Evolutionary conservation across 495 filamentous ascomycete genomes (phyloP), one percentile per base, ranked within the genome.

Genomic region (Penicillium malachiteum): DNA sequence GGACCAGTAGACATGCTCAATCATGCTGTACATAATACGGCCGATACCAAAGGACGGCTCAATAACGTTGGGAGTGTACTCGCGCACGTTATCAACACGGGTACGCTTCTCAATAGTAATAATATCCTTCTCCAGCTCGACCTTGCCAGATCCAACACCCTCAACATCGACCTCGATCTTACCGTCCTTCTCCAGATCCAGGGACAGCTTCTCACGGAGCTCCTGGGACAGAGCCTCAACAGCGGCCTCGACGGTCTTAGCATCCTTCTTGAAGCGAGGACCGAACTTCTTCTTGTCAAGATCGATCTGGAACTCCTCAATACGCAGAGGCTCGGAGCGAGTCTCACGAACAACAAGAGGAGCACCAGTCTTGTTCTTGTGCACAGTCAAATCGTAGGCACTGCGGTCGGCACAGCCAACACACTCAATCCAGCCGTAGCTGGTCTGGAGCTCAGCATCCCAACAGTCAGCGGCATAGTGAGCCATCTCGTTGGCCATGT

Each of bases 1-100:
- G 32, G 79, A 83, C 89, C 88, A 93, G 78, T 88, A 92, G 59
- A 78, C 79, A 68, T 93, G 89, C 73, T 93, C 89, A 50, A 90
- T 83, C 61, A 91, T 70, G 58, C 83, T 83, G 75, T 91, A 91
- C 46, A 92, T 67, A 37, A 92, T 90, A 47, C 89, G 81, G 46
- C 89, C 89, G 59, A 93, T 90, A 72, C 89, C 88, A 64, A 93
- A 93, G 8, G 89, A 91, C 1, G 89, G 89, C 73, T 93, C 88
- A 53, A 93, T 91, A 30, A 93, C 87, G 59, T 91, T 91, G 30
- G 89, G 89, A 1, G 84, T 91, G 73, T 87, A 92, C 66, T 91
- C 88, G 55, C 89, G 78, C 53, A 82, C 73, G 63, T 89, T 82
- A 69, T 89, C 86, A 17, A 84, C 75, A 21, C 84, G 76, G 30